These are phyloP conservation scores for Elongisporangium anandrum DNA, from an alignment of 352 stramenopile genomes.

Conservation along the genomic window DNA sequence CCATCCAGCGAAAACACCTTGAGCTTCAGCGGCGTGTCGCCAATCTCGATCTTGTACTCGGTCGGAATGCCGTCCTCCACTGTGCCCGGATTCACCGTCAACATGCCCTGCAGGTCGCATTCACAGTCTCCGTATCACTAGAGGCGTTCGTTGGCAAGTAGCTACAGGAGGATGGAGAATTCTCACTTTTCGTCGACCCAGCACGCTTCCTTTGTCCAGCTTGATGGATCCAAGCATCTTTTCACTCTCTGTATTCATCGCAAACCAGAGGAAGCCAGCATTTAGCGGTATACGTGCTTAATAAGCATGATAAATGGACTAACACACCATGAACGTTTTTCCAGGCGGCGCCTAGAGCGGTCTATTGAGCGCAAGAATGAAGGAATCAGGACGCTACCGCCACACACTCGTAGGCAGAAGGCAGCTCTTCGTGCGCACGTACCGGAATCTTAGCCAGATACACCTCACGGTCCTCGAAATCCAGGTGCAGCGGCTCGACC, in stretches of 20 bases:
- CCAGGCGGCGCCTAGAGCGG: constrained; percentile 66
- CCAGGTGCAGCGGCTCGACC: constrained; percentile 86
- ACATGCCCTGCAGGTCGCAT: constrained; percentile 37
- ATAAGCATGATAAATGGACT: background rate
- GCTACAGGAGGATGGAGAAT: background rate
- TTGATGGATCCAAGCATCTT: constrained; percentile 83
- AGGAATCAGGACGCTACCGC: constrained; percentile 2
- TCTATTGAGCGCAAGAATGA: constrained; percentile 23
- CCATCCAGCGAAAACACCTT: constrained; percentile 85
- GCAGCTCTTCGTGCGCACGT: constrained; percentile 4
- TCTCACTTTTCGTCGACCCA: constrained; percentile 68
- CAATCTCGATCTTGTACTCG: constrained; percentile 79
- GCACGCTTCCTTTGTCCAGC: constrained; percentile 65
- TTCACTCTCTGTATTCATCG: constrained; percentile 57
- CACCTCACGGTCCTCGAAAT: constrained; percentile 84
- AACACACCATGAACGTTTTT: constrained; percentile 77
- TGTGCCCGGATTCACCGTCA: constrained; percentile 75
- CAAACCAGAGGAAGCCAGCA: background rate
- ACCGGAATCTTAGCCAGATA: constrained; percentile 87
- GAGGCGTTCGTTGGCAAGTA: background rate
- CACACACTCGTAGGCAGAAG: constrained; percentile 2
- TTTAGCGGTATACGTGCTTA: too few species aligned
- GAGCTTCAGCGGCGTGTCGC: constrained; percentile 71
- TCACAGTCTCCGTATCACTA: constrained; percentile 3
- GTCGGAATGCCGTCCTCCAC: constrained; percentile 74